phyloP scores from a whole-genome alignment of 208 protist species.

The Crithidia expoeki region DNA sequence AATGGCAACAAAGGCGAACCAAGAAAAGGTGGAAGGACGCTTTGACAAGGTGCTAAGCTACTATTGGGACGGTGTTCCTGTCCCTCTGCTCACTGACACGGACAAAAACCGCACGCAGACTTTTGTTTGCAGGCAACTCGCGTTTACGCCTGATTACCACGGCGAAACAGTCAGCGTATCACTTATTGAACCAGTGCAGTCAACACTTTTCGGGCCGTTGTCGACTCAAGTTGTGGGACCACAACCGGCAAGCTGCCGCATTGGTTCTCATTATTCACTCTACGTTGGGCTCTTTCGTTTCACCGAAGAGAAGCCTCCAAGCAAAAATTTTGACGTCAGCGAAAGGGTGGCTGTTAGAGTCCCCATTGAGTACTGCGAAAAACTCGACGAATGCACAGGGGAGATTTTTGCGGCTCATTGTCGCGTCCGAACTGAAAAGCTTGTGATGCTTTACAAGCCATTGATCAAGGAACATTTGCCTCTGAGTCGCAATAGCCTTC shows the following conservation, averaged over 20 bases:
- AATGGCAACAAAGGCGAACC: slow-evolving; percentile 20
- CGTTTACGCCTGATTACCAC: slow-evolving; percentile 80
- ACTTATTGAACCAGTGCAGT: slow-evolving; percentile 18
- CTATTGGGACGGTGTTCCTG: slow-evolving; percentile 88
- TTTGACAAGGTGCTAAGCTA: slow-evolving; percentile 84
- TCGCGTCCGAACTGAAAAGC: slow-evolving; percentile 53
- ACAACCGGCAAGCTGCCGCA: slow-evolving; percentile 63
- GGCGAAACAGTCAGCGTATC: slow-evolving; percentile 51
- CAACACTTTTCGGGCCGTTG: slow-evolving; percentile 46
- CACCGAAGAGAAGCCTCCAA: slow-evolving; percentile 4
- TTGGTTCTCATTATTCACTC: slow-evolving; percentile 89
- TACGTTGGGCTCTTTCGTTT: slow-evolving; percentile 78
- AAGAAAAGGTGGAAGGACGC: slow-evolving; percentile 56
- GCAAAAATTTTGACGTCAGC: not conserved
- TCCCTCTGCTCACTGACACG: slow-evolving; percentile 53
- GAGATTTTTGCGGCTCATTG: slow-evolving; percentile 36
- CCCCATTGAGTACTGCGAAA: slow-evolving; percentile 65
- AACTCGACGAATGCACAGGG: slow-evolving; percentile 18
- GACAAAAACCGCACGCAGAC: slow-evolving; percentile 40
- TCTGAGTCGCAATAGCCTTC: slow-evolving; percentile 49
- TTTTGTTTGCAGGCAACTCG: slow-evolving; percentile 65
- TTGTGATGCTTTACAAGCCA: slow-evolving; percentile 79
- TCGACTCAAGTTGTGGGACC: slow-evolving; percentile 24
- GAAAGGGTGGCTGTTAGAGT: slow-evolving; percentile 43
- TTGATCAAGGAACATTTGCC: slow-evolving; percentile 59